Evolutionary conservation across 768 basidiomycete genomes (phyloP).

Genomic region (Flagelloscypha sp.): DNA sequence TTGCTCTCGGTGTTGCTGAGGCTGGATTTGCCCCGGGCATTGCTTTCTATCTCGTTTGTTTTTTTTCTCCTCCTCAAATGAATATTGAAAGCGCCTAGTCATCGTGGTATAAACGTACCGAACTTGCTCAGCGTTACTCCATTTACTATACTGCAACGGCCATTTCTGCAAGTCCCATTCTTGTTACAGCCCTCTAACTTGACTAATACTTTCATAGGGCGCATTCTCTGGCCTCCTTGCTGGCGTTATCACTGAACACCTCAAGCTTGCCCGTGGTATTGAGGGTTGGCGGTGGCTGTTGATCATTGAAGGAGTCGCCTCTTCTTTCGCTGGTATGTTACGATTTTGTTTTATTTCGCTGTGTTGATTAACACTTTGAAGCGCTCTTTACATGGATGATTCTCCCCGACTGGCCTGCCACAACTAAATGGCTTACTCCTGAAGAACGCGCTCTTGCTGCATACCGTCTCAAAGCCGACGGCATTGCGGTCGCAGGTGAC

Average conservation of each 20-base stretch:
- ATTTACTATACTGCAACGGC: slow-evolving; percentile 11
- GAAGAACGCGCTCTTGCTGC: slow-evolving; percentile 16
- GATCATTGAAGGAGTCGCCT: slow-evolving; percentile 20
- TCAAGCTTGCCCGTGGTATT: slow-evolving; percentile 12
- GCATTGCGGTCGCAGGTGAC: slow-evolving; percentile 1
- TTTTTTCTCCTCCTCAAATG: slow-evolving; percentile 1
- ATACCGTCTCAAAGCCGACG: slow-evolving; percentile 10
- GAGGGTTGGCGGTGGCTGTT: slow-evolving; percentile 21
- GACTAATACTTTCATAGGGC: slow-evolving; percentile 1
- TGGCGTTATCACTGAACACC: slow-evolving; percentile 13
- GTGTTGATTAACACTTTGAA: too few species aligned
- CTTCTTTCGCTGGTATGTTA: slow-evolving; percentile 11
- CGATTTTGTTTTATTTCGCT: neutral
- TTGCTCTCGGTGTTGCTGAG: slow-evolving; percentile 24
- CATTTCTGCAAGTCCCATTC: slow-evolving; percentile 1
- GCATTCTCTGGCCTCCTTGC: slow-evolving; percentile 19
- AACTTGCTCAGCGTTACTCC: slow-evolving; percentile 8
- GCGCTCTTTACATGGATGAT: slow-evolving; percentile 10
- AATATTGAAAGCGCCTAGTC: neutral
- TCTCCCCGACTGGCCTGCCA: slow-evolving; percentile 14
- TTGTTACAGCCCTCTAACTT: neutral
- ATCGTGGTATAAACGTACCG: slow-evolving; percentile 10
- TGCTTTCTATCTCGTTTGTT: slow-evolving; percentile 20
- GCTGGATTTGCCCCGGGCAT: slow-evolving; percentile 32
- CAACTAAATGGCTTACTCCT: slow-evolving; percentile 17